Base-by-base conservation (phyloP, 768 basidiomycete species). In the Paxillus ammoniavirescens region DNA sequence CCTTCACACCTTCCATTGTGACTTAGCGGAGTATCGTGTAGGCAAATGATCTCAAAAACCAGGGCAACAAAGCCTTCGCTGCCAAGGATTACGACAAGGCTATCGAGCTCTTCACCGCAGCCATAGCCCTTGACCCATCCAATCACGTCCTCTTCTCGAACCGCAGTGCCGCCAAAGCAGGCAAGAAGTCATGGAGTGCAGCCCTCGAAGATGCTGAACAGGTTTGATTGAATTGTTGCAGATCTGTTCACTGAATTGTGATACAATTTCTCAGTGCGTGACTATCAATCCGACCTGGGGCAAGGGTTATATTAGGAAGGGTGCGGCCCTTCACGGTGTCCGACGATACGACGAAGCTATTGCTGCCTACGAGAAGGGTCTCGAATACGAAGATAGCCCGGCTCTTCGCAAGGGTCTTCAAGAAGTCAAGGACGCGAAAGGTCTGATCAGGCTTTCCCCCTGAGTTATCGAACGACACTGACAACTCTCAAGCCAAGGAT, bases 121-220 rank as follows among this genome's bases (percentile, higher is more conserved):
- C 91, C 17, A 89, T 98, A 66, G 83, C 79, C 44, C 63, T 95
- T 61, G 93, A 97, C 72, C 76, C 87, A 2, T 77, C 75, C 36
- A 96, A 96, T 66, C 87, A 89, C 70, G 94, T 98, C 49, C 76
- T 97, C 8, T 97, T 82, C 73, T 96, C 93, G 14, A 98, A 98
- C 68, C 80, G 95, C 53, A 94, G 92, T 63, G 95, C 94, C 17
- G 90, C 92, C 14, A 83, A 91, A 66, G 82, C 86, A n/a, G 93
- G 93, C 28, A 89, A 91, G 77, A 87, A 81, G 64, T 75, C 88
- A 48, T 97, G 84, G 77, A 70, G 71, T 18, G 81, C 77, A 15
- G 94, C 95, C 12, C 77, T 97, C 43, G 78, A 82, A 44, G 95
- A 97, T 72, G 95, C 95, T 7, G 92, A 96, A 65, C 81, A 93